Base-by-base conservation (phyloP, 352 stramenopile genomes). In the Phytopythium montanum region DNA sequence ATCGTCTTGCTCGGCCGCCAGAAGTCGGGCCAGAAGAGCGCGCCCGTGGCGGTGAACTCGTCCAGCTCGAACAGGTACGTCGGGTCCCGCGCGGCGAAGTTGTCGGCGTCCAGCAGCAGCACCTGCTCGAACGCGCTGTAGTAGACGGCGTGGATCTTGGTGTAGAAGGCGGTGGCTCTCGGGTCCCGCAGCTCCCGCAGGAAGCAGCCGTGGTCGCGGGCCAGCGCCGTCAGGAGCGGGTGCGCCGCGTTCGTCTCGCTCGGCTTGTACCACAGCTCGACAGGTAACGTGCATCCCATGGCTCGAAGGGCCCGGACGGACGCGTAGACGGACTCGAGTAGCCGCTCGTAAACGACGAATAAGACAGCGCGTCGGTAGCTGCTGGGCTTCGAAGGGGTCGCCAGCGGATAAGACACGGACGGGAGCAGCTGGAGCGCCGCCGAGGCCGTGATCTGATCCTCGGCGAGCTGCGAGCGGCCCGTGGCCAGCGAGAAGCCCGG, bases 51-150 rank as follows among this genome's bases (percentile, higher is more conserved):
- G n/a, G n/a, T n/a, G 29, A 34, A 34, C 29, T 34, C 29, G 1
- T 42, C 25, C 10, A 68, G 73, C 3, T 77, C 70, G 31, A 94
- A 92, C 3, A 92, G 66, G 44, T 79, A 88, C 14, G 67, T 87
- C 19, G 85, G 85, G 38, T 94, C 79, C 9, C 56, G 56, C 3
- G 85, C 75, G 0, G 81, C 72, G 28, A 92, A 89, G 60, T 90
- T 92, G 64, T 94, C 85, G 7, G 81, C 68, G 57, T 94, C 85
- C 14, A 94, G 65, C 8, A 94, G 67, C 42, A 94, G 54, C n/a
- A 94, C 67, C 21, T 83, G 56, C 48, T 94, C 79, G 54, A 94
- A 94, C 7, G 80, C 71, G 25, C 68, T 86, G 78, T 92, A 88
- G 48, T 81, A 88, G 9, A 90, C 60, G 0, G 81, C 84, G 62